Evolutionary conservation across 106 monocot species (phyloP).

Genomic region (Acorus gramineus): DNA sequence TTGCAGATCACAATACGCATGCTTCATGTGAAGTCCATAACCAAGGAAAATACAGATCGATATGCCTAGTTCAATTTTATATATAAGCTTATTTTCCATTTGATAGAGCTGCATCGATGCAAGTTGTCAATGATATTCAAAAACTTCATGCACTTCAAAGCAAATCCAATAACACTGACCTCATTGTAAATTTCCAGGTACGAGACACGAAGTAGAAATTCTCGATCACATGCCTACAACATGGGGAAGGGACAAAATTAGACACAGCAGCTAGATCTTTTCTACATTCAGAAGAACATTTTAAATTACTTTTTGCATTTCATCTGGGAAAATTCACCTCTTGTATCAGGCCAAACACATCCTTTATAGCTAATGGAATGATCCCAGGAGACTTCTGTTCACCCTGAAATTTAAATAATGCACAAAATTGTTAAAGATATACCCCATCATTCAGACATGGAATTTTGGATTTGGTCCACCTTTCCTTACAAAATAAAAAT

Average conservation of each 20-base stretch:
- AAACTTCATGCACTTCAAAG: not conserved
- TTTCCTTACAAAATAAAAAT: too few species aligned
- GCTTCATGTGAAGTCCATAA: too few species aligned
- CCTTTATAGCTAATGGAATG: slow-evolving; percentile 91
- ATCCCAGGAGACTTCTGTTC: slow-evolving; percentile 98
- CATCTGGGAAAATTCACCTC: slow-evolving; percentile 38
- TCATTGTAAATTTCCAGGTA: slow-evolving; percentile 99
- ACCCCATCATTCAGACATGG: not conserved
- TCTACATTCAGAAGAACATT: too few species aligned
- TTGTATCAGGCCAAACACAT: slow-evolving; percentile 97
- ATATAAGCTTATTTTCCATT: too few species aligned
- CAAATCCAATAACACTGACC: slow-evolving; percentile 30
- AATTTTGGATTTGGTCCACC: not conserved
- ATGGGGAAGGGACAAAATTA: slow-evolving; percentile 5
- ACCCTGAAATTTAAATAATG: slow-evolving; percentile 54
- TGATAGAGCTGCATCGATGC: too few species aligned
- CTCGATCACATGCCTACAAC: slow-evolving; percentile 69
- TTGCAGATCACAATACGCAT: too few species aligned
- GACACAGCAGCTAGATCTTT: too few species aligned
- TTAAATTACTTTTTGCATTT: too few species aligned
- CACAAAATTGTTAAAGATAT: not conserved
- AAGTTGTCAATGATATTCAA: too few species aligned
- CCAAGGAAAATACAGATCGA: too few species aligned
- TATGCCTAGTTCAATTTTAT: too few species aligned
- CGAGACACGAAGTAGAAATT: slow-evolving; percentile 98